These are phyloP conservation scores for Fusarium caatingaense DNA, from an alignment of 2,329 filamentous ascomycete genomes.

Conservation along the genomic window DNA sequence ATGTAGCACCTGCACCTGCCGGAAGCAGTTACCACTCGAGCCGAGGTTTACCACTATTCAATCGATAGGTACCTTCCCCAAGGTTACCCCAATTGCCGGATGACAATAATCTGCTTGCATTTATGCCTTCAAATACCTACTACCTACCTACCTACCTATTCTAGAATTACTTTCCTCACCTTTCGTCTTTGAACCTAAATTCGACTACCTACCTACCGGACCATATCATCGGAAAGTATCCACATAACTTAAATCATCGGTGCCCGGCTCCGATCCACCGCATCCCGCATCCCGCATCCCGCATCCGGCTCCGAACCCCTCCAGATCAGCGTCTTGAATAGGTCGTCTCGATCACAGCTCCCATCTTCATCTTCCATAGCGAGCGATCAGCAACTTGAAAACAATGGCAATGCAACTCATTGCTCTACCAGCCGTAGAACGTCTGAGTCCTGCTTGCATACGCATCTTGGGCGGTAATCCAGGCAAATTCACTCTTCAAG, in stretches of 20 bases:
- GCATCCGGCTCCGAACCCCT: conserved; percentile 33
- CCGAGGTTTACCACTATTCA: conserved; percentile 39
- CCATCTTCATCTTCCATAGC: not conserved
- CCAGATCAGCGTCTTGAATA: conserved; percentile 2
- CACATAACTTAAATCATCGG: conserved; percentile 9
- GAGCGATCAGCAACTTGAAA: not conserved
- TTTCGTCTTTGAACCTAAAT: not conserved
- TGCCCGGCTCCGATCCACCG: conserved; percentile 25
- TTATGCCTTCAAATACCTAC: not conserved
- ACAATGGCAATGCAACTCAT: conserved; percentile 71
- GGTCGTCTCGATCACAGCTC: not conserved
- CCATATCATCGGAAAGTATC: not conserved
- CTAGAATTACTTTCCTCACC: not conserved
- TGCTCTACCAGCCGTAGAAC: conserved; percentile 77
- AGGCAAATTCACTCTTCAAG: conserved; percentile 79
- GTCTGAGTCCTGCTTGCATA: conserved; percentile 81
- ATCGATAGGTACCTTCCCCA: not conserved
- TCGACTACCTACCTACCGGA: not conserved
- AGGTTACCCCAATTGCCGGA: conserved; percentile 14
- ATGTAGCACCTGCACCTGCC: not conserved
- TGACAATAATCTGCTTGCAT: conserved; percentile 20
- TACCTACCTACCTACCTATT: not conserved
- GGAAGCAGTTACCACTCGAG: conserved; percentile 11
- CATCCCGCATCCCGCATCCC: conserved; percentile 17
- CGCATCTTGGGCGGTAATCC: conserved; percentile 92